Base-by-base conservation (phyloP, 2,329 filamentous ascomycete genomes). In the Ceratocystis cacaofunesta region DNA sequence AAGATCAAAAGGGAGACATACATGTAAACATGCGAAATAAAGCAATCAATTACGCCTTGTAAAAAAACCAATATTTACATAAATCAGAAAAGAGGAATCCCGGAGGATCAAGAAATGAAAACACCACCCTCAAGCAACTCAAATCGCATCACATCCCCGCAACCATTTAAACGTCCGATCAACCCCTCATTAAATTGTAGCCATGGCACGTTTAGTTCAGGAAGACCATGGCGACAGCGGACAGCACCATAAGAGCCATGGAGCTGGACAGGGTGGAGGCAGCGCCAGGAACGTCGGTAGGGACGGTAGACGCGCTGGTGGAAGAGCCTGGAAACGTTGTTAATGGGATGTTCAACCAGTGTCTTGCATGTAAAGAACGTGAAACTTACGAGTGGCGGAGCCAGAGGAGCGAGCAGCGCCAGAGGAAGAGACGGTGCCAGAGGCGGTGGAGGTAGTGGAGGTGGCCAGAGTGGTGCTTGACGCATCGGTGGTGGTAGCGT, bases 181-280 rank as follows among this genome's bases (percentile, higher is more conserved):
- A 46, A 2, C 48, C 50, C 62, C 25, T 43, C 44, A 48, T 63
- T 55, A 32, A 19, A 63, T 63, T 17, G 6, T 7, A 50, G n/a
- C 28, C 44, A 15, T 69, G 2, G 17, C 25, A 28, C 57, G n/a
- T 61, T 72, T 75, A 78, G 73, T 77, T 75, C 69, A 77, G 75
- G 74, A 76, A 76, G 69, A 76, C 66, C 68, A 78, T 73, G 63
- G 75, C 73, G 63, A 74, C 76, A 50, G 75, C 71, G 44, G 76
- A 73, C 57, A 75, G 72, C 43, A 76, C 70, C 68, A 77, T 71
- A 36, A 78, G 71, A 52, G 75, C 76, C 52, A 77, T 72, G n/a
- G 75, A 77, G 67, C 74, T 71, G 67, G 74, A 71, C 69, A 68
- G 69, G 61, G 67, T 69, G 44, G 69, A 66, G 61, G 70, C 69